These are phyloP conservation scores for Maudiozyma serrabonitensis DNA, from an alignment of 805 yeast species.

Conservation along the genomic window DNA sequence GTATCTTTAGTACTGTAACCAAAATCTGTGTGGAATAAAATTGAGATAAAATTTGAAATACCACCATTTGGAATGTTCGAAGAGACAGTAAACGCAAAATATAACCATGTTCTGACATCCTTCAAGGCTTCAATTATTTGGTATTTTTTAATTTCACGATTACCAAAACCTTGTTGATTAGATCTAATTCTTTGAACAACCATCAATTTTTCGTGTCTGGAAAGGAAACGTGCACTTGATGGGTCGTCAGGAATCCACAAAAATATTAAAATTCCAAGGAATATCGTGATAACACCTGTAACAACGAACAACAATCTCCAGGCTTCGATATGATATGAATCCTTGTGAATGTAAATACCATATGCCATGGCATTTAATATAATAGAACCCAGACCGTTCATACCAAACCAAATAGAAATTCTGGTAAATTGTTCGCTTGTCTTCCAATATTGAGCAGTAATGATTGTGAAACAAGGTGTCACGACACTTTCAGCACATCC, in stretches of 20 bases:
- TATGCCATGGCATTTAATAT: conserved; percentile 47
- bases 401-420: conserved; percentile 36
- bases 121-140: conserved; percentile 44
- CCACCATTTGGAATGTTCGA: conserved; percentile 48
- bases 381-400: conserved; percentile 39
- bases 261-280: conserved; percentile 38
- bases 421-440: conserved; percentile 37
- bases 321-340: conserved; percentile 34
- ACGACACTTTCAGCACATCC: conserved; percentile 46
- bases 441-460: conserved; percentile 52
- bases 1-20: conserved; percentile 34
- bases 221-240: conserved; percentile 36
- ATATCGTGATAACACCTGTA: conserved; percentile 48
- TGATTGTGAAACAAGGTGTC: conserved; percentile 46
- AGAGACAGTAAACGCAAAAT: conserved; percentile 33
- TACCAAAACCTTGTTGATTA: conserved; percentile 53
- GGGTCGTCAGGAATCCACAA: conserved; percentile 52
- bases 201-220: conserved; percentile 33
- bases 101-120: conserved; percentile 43
- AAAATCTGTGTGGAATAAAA: conserved; percentile 35
- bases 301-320: conserved; percentile 57
- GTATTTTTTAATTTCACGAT: conserved; percentile 41
- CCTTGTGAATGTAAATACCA: conserved; percentile 35
- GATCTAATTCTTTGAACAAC: conserved; percentile 44
- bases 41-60: conserved; percentile 38